Evolutionary conservation across 257 asterid genomes (phyloP), one percentile per base, ranked within the genome.

Genomic region (Fraxinus americana): DNA sequence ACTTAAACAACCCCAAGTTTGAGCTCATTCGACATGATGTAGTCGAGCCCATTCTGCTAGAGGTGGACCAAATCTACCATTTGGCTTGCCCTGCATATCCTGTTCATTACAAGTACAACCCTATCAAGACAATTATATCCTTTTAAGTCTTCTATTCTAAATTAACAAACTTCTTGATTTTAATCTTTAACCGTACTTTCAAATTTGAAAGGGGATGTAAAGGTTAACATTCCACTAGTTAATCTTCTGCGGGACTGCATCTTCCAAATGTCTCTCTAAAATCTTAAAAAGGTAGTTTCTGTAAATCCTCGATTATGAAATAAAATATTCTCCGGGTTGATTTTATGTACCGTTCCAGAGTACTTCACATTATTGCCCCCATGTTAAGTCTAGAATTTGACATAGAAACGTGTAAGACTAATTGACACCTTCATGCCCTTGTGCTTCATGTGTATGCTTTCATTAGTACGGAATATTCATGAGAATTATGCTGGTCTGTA

Each of bases 21-120:
- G 98, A 94, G 82, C 92, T 94, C 72, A 91, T 92, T 6, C 85
- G 97, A 0, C 98, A 94, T 21, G 98, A 94, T 63, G 97, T 91
- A 4, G 97, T 92, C 13, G 96, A 94, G 82, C 98, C 98, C 1
- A 92, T 94, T 39, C 34, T 94, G 88, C 85, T 94, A 9, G 98
- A 94, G 79, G 96, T 92, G n/a, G 98, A 94, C 79, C 96, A 91
- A 27, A 90, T 94, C 74, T 94, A 94, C 89, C 97, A 94, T 77
- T 77, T 94, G 87, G 98, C 98, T 72, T 94, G 97, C 88, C 98
- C 98, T 39, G 97, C 98, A 10, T 94, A 96, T 54, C 98, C 97
- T 1, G 97, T 92, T 17, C 96, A 92, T 84, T 94, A 94, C 89
- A 92, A 94, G 83, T 91, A 83, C 82, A 94, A 94, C 81, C 98